These are phyloP conservation scores for Omphalea diandra DNA, from an alignment of 441 rosid genomes.

Conservation along the genomic window DNA sequence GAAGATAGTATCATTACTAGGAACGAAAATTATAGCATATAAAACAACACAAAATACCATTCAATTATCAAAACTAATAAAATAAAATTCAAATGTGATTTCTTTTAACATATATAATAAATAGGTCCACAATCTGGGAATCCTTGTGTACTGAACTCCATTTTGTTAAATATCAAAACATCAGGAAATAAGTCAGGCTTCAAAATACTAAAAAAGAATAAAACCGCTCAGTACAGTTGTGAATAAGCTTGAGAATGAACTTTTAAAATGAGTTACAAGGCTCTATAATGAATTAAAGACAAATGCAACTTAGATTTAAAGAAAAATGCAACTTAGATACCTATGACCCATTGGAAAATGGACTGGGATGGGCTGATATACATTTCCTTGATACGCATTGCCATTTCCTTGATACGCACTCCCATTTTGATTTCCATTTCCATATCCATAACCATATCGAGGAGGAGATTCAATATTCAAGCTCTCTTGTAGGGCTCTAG, in stretches of 20 bases:
- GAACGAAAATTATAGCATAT: neutral
- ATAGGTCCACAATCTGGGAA: neutral
- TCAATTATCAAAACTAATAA: neutral
- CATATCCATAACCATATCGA: conserved; percentile 33
- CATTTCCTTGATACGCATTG: conserved; percentile 49
- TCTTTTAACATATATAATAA: neutral
- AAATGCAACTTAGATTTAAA: neutral
- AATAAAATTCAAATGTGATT: neutral
- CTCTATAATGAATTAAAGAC: neutral
- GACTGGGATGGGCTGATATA: conserved; percentile 37
- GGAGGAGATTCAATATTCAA: conserved; percentile 53
- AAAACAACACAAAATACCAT: neutral
- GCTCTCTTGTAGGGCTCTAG: conserved; percentile 78
- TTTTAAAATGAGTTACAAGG: neutral
- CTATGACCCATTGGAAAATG: conserved; percentile 56
- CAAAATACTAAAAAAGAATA: no score
- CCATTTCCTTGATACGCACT: conserved; percentile 46
- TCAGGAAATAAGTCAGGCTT: no score
- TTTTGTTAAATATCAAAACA: no score
- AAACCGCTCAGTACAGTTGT: neutral
- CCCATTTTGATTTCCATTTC: conserved; percentile 38
- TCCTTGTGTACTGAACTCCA: neutral
- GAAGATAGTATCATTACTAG: neutral
- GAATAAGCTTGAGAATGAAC: neutral
- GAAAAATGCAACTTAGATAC: conserved; percentile 33